phyloP scores from a whole-genome alignment of 768 basidiomycete genomes.

The Kwoniella dendrophila region DNA sequence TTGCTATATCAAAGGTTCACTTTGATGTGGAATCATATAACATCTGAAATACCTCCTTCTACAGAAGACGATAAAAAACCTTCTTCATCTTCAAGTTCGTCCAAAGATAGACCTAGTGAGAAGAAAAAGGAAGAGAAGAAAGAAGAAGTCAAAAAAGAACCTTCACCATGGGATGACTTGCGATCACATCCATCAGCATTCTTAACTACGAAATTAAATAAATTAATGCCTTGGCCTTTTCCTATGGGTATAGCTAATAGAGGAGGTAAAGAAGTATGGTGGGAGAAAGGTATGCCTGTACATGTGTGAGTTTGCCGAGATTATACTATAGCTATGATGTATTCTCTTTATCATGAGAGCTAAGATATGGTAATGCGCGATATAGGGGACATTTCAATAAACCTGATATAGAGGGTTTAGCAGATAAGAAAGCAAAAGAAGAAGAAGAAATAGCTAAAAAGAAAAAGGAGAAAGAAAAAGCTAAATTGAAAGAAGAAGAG shows the following conservation, averaged over 20 bases:
- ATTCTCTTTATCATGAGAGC: not conserved
- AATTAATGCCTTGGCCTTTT: constrained; percentile 46
- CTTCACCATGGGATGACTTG: constrained; percentile 48
- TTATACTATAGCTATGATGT: not conserved
- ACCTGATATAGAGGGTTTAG: constrained; percentile 34
- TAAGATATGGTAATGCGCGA: not conserved
- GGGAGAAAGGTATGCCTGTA: constrained; percentile 49
- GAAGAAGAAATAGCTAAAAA: constrained; percentile 27
- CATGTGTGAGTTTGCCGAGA: constrained; percentile 42
- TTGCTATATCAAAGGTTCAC: constrained; percentile 16
- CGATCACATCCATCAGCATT: constrained; percentile 49
- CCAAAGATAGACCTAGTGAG: constrained; percentile 22
- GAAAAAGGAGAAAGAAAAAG: constrained; percentile 32
- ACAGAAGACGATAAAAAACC: constrained; percentile 19
- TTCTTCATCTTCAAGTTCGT: constrained; percentile 28
- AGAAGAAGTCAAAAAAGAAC: constrained; percentile 14
- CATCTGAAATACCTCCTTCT: constrained; percentile 24
- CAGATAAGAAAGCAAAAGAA: constrained; percentile 8
- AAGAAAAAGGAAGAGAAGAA: constrained; percentile 32
- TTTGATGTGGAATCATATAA: constrained; percentile 48
- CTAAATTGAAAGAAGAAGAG: constrained; percentile 26
- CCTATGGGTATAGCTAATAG: constrained; percentile 41
- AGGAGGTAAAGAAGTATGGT: constrained; percentile 43
- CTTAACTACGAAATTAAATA: constrained; percentile 43
- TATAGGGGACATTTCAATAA: constrained; percentile 46